Evolutionary conservation across 495 filamentous ascomycete species (phyloP), one percentile per base, ranked within the genome.

Genomic region (Neurospora sp.): DNA sequence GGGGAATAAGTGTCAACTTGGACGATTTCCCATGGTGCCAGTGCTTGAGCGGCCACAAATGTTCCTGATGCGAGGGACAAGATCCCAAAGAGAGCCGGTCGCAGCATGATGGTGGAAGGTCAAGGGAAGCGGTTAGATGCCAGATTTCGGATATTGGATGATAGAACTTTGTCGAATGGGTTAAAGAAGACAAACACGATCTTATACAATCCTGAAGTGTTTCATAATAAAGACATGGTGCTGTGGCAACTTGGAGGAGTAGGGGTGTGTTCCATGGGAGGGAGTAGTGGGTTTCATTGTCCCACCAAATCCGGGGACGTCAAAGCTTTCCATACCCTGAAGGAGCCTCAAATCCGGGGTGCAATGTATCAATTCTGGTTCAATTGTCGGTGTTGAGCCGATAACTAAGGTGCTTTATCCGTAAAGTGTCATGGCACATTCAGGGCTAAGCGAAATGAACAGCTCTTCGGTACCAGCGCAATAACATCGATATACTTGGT

Each of bases 11-110:
- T 73, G 3, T n/a, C 31, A 27, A 74, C 59, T 35, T 16, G 20
- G 22, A 68, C 1, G 59, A 74, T 61, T 42, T 72, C 27, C 73
- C 71, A 74, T 4, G 73, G 73, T 7, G 12, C 53, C 22, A 61
- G 27, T 0, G 53, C 7, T 0, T 35, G 27, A 8, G 53, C 53
- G 5, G 6, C 53, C 22, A 61, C 53, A 31, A 61, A 1, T 27
- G 53, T 61, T 27, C 53, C 16, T 61, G 53, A 35, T 27, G 53
- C 35, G 53, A 61, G 53, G 22, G 12, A 61, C 53, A 61, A 61
- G 53, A 61, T 27, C 7, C 53, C 53, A 1, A 61, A 4, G 27
- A 61, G 14, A 1, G 53, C 53, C 3, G 53, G 53, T 27, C 53
- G 53, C 5, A 31, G 1, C 53, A 61, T 61, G 12, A 16, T 31